Conservation (phyloP, 768 basidiomycete genomes). For the Suillus sp. region DNA sequence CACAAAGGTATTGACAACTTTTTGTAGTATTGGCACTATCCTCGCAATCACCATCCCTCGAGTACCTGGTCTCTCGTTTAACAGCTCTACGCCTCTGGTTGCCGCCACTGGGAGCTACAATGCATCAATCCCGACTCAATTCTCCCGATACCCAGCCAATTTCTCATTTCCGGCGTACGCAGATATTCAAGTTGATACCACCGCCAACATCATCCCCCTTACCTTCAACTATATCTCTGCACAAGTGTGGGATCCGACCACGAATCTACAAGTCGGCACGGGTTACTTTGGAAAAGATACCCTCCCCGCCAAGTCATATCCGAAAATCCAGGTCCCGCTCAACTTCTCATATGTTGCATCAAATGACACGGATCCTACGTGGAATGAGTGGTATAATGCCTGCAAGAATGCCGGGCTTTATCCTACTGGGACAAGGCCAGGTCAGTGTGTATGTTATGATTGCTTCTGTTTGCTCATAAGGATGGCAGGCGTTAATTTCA, state of each 20-base stretch:
- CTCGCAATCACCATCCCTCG: slow-evolving; percentile 84
- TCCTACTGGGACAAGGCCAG: slow-evolving; percentile 53
- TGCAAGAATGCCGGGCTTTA: slow-evolving; percentile 64
- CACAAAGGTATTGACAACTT: slow-evolving; percentile 11
- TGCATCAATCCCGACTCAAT: slow-evolving; percentile 55
- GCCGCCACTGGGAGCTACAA: slow-evolving; percentile 63
- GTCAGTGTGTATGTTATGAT: slow-evolving; percentile 43
- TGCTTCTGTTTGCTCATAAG: slow-evolving; percentile 9
- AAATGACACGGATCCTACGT: slow-evolving; percentile 83
- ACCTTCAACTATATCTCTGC: slow-evolving; percentile 71
- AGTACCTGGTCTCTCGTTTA: slow-evolving; percentile 72
- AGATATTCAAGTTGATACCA: slow-evolving; percentile 76
- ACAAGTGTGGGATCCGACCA: slow-evolving; percentile 67
- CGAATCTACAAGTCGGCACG: slow-evolving; percentile 61
- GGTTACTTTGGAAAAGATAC: slow-evolving; percentile 63
- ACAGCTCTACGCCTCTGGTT: slow-evolving; percentile 54
- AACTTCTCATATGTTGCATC: slow-evolving; percentile 81
- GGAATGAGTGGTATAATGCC: slow-evolving; percentile 76
- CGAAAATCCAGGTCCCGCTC: slow-evolving; percentile 71
- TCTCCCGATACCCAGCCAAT: slow-evolving; percentile 81
- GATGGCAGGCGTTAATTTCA: slow-evolving; percentile 56
- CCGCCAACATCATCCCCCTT: slow-evolving; percentile 73
- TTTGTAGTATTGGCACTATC: slow-evolving; percentile 61
- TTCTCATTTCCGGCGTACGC: slow-evolving; percentile 85
- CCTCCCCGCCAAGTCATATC: slow-evolving; percentile 66